Base-by-base conservation (phyloP, 768 basidiomycete species). In the Kwoniella mangroviensis region DNA sequence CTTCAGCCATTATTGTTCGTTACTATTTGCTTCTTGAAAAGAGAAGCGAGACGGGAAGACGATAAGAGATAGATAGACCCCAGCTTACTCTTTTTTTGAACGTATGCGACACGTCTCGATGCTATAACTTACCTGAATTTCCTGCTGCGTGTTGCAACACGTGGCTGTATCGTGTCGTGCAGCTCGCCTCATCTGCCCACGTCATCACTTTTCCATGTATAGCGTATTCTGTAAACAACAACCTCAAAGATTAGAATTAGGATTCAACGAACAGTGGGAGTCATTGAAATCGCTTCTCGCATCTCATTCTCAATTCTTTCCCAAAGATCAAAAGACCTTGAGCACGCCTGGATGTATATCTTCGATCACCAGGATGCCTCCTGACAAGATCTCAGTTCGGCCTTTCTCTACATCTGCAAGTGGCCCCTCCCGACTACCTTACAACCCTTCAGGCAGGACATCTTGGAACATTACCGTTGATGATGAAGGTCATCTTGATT, bases 361-460 rank as follows among this genome's bases (percentile, higher is more conserved):
- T 60, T 43, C n/a, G 6, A 49, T 19, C 45, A 12, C 19, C 34
- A 19, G 7, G 13, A 21, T 43, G 17, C 10, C 7, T 60, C 40
- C 40, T 49, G 19, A 19, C 10, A 49, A 6, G 21, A 41, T 4
- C 34, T 60, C n/a, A 21, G 54, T 15, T 21, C 15, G 17, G 13
- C 19, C 67, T n/a, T 56, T 60, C 3, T n/a, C 53, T 9, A 42
- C 67, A 15, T 21, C 53, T 9, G 54, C 24, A 24, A 62, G 62
- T 21, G 68, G 68, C 19, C 68, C 68, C 11, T 69, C 68, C 9
- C 42, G 68, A 22, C 21, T 69, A 51, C 62, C 68, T 24, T 62
- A 68, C 34, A 42, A 43, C n/a, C 43, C 65, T 17, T 19, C 40
- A 22, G 4, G 7, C 13, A 40, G 58, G 40, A 15, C 34, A 12